Evolutionary conservation across 495 filamentous ascomycete genomes (phyloP).

Genomic region (Xylaria flabelliformis): DNA sequence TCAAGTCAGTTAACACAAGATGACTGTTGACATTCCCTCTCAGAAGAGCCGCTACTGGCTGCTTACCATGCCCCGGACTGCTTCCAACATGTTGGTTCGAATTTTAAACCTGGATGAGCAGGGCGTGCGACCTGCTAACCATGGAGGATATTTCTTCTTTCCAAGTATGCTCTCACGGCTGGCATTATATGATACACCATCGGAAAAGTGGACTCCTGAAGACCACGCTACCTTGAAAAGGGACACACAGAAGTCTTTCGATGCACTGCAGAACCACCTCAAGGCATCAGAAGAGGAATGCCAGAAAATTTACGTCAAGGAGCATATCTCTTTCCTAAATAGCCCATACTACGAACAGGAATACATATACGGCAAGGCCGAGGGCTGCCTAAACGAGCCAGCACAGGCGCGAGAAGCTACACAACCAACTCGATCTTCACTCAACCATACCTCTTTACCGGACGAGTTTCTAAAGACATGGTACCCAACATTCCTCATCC

Average conservation of each 20-base stretch:
- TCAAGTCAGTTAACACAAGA: constrained; percentile 3
- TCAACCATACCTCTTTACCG: constrained; percentile 48
- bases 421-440: constrained; percentile 33
- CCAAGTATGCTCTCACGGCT: constrained; percentile 27
- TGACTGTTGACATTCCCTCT: constrained; percentile 18
- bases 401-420: constrained; percentile 4
- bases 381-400: not conserved
- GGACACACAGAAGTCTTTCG: constrained; percentile 32
- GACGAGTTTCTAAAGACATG: constrained; percentile 48
- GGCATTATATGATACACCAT: constrained; percentile 30
- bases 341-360: constrained; percentile 27
- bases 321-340: constrained; percentile 44
- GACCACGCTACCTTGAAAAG: constrained; percentile 29
- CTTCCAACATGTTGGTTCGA: constrained; percentile 50
- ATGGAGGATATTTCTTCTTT: constrained; percentile 54
- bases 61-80: constrained; percentile 50
- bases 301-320: constrained; percentile 49
- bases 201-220: constrained; percentile 39
- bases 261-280: constrained; percentile 40
- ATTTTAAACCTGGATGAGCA: constrained; percentile 50
- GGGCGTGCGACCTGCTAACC: constrained; percentile 26
- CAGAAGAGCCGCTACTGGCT: constrained; percentile 30
- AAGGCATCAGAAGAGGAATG: constrained; percentile 34
- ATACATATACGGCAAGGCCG: constrained; percentile 19
- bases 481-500: constrained; percentile 50